These are phyloP conservation scores for Pichia nakasei DNA, from an alignment of 805 yeast genomes.

Conservation along the genomic window DNA sequence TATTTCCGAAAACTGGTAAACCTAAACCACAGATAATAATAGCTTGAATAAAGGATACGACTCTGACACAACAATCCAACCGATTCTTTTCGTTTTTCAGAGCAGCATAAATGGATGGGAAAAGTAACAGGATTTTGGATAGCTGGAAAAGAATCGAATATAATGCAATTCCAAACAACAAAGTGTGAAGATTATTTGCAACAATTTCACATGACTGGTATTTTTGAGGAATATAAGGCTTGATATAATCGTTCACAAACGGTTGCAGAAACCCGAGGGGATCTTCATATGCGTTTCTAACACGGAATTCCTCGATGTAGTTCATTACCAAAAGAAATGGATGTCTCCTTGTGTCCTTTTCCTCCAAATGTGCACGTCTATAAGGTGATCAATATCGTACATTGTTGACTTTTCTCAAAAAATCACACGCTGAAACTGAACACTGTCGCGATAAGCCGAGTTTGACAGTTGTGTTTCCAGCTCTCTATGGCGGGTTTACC, in stretches of 20 bases:
- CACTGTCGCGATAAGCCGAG: too few species aligned
- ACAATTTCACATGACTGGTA: constrained; percentile 7
- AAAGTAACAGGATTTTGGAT: constrained; percentile 11
- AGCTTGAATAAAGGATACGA: constrained; percentile 29
- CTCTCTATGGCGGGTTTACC: too few species aligned
- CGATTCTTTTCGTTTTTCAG: constrained; percentile 13
- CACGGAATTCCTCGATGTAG: constrained; percentile 4
- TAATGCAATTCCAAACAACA: constrained; percentile 14
- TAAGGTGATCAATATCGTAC: too few species aligned
- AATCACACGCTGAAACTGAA: too few species aligned
- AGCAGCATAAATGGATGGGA: constrained; percentile 8
- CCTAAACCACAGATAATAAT: constrained; percentile 22
- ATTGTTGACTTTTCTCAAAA: too few species aligned
- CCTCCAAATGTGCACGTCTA: too few species aligned
- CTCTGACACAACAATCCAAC: constrained; percentile 25
- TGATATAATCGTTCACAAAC: constrained; percentile 11
- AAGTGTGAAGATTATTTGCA: constrained; percentile 15
- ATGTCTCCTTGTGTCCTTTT: too few species aligned
- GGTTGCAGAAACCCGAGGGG: constrained; percentile 19
- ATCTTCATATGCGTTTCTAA: constrained; percentile 16
- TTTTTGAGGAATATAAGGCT: constrained; percentile 15
- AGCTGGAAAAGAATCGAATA: constrained; percentile 14
- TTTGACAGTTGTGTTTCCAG: too few species aligned
- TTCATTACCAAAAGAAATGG: constrained; percentile 2
- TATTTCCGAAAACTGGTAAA: constrained; percentile 24